Evolutionary conservation across 441 rosid genomes (phyloP).

Genomic region (Theobroma grandiflorum): DNA sequence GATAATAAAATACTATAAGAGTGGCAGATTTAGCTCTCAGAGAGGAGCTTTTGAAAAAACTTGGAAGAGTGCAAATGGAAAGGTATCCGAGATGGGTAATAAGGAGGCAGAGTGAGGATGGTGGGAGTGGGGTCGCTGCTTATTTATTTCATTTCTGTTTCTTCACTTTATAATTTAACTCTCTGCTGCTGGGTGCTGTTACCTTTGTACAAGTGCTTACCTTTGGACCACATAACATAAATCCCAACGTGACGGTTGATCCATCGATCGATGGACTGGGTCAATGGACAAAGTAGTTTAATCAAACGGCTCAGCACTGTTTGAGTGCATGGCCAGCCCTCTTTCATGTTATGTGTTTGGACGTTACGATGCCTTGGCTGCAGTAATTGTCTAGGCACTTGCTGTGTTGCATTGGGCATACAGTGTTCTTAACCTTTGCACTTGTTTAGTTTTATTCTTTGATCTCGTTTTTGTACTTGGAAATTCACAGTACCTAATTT

Average conservation of each 20-base stretch:
- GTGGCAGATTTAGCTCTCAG: conserved; percentile 28
- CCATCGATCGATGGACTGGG: background rate
- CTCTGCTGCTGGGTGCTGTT: background rate
- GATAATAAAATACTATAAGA: background rate
- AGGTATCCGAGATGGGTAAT: conserved; percentile 62
- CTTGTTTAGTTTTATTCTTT: background rate
- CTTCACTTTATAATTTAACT: conserved; percentile 18
- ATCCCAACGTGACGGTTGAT: background rate
- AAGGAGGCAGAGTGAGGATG: conserved; percentile 46
- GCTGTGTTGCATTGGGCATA: background rate
- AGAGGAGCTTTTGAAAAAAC: conserved; percentile 32
- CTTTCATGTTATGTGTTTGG: too few species aligned
- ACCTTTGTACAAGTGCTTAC: background rate
- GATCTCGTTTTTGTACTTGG: background rate
- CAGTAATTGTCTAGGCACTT: background rate
- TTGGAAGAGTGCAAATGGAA: conserved; percentile 39
- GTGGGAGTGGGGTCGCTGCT: conserved; percentile 48
- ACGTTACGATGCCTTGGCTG: background rate
- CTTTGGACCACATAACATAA: conserved; percentile 13
- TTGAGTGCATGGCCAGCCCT: background rate
- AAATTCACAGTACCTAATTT: background rate
- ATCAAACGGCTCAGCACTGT: background rate
- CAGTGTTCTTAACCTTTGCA: background rate
- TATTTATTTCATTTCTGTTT: conserved; percentile 28
- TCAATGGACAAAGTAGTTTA: background rate